phyloP scores from a whole-genome alignment of 1,284 basidiomycete species.

The Puccinia triticina region DNA sequence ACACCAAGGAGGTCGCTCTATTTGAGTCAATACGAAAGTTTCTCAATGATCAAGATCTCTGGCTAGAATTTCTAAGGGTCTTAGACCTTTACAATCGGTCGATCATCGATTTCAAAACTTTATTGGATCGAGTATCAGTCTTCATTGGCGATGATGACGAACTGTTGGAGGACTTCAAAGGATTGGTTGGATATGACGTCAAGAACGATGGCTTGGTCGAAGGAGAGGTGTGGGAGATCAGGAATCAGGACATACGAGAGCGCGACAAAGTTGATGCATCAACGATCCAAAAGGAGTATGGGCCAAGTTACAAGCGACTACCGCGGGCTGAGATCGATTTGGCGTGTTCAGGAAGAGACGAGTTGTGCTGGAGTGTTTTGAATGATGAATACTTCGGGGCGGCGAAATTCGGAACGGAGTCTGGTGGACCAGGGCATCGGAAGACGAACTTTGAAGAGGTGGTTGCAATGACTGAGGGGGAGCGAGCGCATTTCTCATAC shows the following conservation, averaged over 20 bases:
- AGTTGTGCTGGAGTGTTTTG: slow-evolving; percentile 49
- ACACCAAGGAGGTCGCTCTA: slow-evolving; percentile 43
- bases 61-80: slow-evolving; percentile 61
- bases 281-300: slow-evolving; percentile 42
- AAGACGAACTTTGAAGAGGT: slow-evolving; percentile 52
- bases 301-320: slow-evolving; percentile 47
- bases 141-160: slow-evolving; percentile 51
- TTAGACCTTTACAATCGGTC: slow-evolving; percentile 61
- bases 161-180: slow-evolving; percentile 50
- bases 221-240: slow-evolving; percentile 51
- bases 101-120: slow-evolving; percentile 52
- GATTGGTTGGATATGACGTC: slow-evolving; percentile 50
- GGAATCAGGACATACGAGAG: slow-evolving; percentile 39
- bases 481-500: slow-evolving; percentile 49
- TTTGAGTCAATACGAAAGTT: slow-evolving; percentile 48
- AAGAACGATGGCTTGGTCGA: slow-evolving; percentile 50
- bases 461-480: slow-evolving; percentile 51
- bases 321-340: slow-evolving; percentile 45
- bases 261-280: slow-evolving; percentile 48
- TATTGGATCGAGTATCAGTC: slow-evolving; percentile 49
- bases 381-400: slow-evolving; percentile 52
- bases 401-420: slow-evolving; percentile 50
- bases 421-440: slow-evolving; percentile 52
- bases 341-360: slow-evolving; percentile 47
- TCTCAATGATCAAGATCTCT: slow-evolving; percentile 55